Conservation (phyloP, 2,329 filamentous ascomycete species). For the Cladophialophora bantiana region DNA sequence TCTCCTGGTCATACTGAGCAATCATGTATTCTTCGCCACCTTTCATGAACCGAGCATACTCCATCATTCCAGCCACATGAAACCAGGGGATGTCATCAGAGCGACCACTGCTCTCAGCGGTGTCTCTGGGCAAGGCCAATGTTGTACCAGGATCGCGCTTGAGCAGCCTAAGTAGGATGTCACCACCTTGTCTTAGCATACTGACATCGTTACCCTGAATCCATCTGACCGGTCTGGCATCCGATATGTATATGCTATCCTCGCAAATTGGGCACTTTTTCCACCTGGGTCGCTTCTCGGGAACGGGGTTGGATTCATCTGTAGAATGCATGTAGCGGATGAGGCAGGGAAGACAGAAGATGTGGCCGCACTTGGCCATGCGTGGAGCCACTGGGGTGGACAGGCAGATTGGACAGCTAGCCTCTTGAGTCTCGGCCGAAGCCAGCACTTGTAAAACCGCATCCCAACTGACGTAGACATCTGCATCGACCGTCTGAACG, state of each 20-base stretch:
- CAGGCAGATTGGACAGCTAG: conserved; percentile 93
- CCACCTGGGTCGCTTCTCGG: conserved; percentile 76
- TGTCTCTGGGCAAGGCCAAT: conserved; percentile 84
- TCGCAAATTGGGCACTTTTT: conserved; percentile 98
- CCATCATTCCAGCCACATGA: conserved; percentile 88
- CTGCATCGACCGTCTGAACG: conserved; percentile 81
- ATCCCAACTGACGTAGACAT: conserved; percentile 88
- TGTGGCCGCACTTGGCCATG: conserved; percentile 97
- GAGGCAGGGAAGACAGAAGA: conserved; percentile 92
- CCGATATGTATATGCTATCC: conserved; percentile 89
- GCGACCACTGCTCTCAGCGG: conserved; percentile 71
- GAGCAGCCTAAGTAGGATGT: conserved; percentile 88
- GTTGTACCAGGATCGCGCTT: conserved; percentile 81
- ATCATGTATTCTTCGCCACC: conserved; percentile 88
- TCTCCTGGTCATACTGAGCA: conserved; percentile 79
- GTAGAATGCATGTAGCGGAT: conserved; percentile 95
- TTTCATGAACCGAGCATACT: conserved; percentile 95
- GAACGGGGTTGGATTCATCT: conserved; percentile 66
- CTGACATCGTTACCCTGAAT: conserved; percentile 87
- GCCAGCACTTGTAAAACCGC: conserved; percentile 90
- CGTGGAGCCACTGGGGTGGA: conserved; percentile 90
- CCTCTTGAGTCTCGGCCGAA: conserved; percentile 84
- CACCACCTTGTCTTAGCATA: conserved; percentile 80
- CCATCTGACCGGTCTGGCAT: conserved; percentile 87
- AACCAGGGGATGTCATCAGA: conserved; percentile 91